Base-by-base conservation (phyloP, 2,329 filamentous ascomycete species). In the Elsinoe australis region DNA sequence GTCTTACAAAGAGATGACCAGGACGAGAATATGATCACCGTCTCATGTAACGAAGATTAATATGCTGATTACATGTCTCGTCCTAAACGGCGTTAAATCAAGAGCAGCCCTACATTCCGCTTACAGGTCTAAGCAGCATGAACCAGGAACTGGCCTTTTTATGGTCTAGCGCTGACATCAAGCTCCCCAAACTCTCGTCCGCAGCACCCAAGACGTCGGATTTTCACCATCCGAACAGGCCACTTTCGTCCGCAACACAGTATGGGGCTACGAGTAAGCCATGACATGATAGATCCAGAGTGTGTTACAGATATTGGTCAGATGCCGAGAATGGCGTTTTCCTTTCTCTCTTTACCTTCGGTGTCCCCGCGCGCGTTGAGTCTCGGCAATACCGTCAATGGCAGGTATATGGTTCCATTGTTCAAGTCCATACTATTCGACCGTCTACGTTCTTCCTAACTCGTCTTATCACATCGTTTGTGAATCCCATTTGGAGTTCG, bases 131-230 rank as follows among this genome's bases (percentile, higher is more conserved):
- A n/a, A n/a, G n/a, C n/a, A n/a, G n/a, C n/a, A n/a, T n/a, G n/a
- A n/a, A n/a, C n/a, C n/a, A n/a, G n/a, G 36, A 24, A 26, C 17
- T 22, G 36, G 17, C 22, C 36, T 21, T 22, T 15, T 44, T 32
- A 24, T 32, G 26, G 24, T 15, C 28, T 32, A 31, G 39, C 39
- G 39, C 39, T 44, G 39, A 44, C 39, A 44, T 44, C 39, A 44
- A 44, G 39, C 24, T 32, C 39, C 24, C 39, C 39, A 24, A 28
- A 24, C 32, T 31, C 31, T 28, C 39, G 39, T 26, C 24, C 39
- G n/a, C 39, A 44, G 39, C 39, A 31, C 14, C 14, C 26, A 15
- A 26, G n/a, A n/a, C n/a, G n/a, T n/a, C n/a, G n/a, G 24, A 29
- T 14, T 29, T 17, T 24, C 15, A 5, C 3, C 24, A 31, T 44